Evolutionary conservation across 1,284 basidiomycete species (phyloP), one percentile per base, ranked within the genome.

Genomic region (Ustilago curta): DNA sequence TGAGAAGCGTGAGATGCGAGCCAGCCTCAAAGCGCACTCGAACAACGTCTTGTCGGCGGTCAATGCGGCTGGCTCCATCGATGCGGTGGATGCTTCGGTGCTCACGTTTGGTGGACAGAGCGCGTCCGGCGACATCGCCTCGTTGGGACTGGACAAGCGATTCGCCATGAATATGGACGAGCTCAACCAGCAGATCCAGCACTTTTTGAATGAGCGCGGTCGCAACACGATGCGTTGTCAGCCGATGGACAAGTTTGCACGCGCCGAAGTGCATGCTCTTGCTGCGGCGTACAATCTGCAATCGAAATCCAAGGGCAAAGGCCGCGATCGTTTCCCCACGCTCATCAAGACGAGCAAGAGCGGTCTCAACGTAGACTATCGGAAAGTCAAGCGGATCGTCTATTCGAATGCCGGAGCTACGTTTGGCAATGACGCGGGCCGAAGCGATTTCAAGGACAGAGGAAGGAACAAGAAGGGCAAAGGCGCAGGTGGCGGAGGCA

Each of bases 181-280:
- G 49, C 60, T 84, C 27, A 68, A 80, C 55, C 70, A 66, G 49
- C 76, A 79, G 63, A 83, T 84, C 53, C 59, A 75, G 44, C 44
- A 60, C 16, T 84, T 84, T 63, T 52, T 84, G 18, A 19, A 27
- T 9, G 69, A 82, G 11, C 49, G 18, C 7, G 75, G 59, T 7
- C 56, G 77, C 37, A 77, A 75, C 40, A 84, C 83, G 44, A 71
- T 84, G 51, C 67, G 77, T 4, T 72, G 83, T 6, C 78, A 83
- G 23, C 75, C 83, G 3, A 84, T 84, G 82, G 80, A 79, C 63
- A 84, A 84, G 70, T 76, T 72, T 19, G 76, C 79, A 1, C 78
- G 83, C 39, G 82, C 82, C 12, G 73, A 81, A 59, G 82, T 84
- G 29, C 83, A 84, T 52, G 67, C 70, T 37, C 66, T 84, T n/a